These are phyloP conservation scores for Colletotrichum eremochloae DNA, from an alignment of 2,329 filamentous ascomycete species.

Conservation along the genomic window DNA sequence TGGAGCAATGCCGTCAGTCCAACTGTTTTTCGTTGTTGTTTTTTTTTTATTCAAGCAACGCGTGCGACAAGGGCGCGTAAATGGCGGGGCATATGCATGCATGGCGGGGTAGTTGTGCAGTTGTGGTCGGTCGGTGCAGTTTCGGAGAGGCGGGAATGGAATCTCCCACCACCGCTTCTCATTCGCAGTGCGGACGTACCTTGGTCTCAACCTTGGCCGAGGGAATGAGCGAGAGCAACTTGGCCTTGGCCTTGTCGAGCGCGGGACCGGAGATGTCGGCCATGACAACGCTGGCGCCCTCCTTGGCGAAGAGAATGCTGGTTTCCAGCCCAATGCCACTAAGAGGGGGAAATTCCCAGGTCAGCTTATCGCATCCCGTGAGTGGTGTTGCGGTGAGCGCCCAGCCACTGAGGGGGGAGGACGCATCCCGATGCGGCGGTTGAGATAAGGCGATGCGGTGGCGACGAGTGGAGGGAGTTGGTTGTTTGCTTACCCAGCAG, in stretches of 20 bases:
- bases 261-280: slow-evolving; percentile 85
- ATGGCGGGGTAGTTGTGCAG: slow-evolving; percentile 35
- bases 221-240: slow-evolving; percentile 80
- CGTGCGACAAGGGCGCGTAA: background rate
- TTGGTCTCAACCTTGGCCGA: slow-evolving; percentile 72
- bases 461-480: slow-evolving; percentile 3
- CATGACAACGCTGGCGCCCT: slow-evolving; percentile 89
- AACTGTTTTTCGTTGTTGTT: background rate
- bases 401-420: slow-evolving; percentile 15
- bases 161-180: slow-evolving; percentile 17
- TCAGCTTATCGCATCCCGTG: slow-evolving; percentile 28
- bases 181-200: slow-evolving; percentile 52
- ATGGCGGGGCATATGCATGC: slow-evolving; percentile 16
- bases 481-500: slow-evolving; percentile 77
- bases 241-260: slow-evolving; percentile 81
- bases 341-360: slow-evolving; percentile 23
- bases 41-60: background rate
- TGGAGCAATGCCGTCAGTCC: slow-evolving; percentile 2
- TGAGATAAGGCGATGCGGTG: slow-evolving; percentile 21
- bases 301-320: slow-evolving; percentile 87
- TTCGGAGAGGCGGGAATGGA: slow-evolving; percentile 32
- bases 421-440: slow-evolving; percentile 16
- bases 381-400: slow-evolving; percentile 16
- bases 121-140: slow-evolving; percentile 14
- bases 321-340: slow-evolving; percentile 96